Conservation (phyloP, 2,329 filamentous ascomycete genomes). For the Didymellaceae sp. region DNA sequence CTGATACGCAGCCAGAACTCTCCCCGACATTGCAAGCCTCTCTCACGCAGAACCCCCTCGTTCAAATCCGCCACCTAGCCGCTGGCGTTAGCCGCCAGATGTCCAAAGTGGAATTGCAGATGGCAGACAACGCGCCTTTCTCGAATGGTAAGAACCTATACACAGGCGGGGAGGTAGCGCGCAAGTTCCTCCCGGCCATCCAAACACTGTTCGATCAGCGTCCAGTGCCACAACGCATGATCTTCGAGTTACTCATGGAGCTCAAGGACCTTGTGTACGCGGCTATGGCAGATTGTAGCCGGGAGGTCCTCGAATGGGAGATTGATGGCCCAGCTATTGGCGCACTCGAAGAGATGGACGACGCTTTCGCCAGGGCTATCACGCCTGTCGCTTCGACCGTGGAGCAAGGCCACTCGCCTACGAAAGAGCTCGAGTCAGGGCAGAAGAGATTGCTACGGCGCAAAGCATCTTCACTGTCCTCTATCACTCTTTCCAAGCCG, state of each 20-base stretch:
- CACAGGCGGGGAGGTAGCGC: slow-evolving; percentile 42
- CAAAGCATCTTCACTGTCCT: slow-evolving; percentile 25
- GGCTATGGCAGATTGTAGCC: slow-evolving; percentile 35
- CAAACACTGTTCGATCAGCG: slow-evolving; percentile 40
- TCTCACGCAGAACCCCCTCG: slow-evolving; percentile 40
- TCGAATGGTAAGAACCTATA: slow-evolving; percentile 42
- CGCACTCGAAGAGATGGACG: slow-evolving; percentile 42
- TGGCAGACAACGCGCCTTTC: slow-evolving; percentile 45
- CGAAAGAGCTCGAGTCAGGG: slow-evolving; percentile 9
- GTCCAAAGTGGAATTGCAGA: slow-evolving; percentile 43
- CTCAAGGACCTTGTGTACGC: slow-evolving; percentile 41
- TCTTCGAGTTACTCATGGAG: slow-evolving; percentile 45
- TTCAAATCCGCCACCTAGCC: slow-evolving; percentile 44
- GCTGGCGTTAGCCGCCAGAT: slow-evolving; percentile 45
- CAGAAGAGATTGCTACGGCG: slow-evolving; percentile 25
- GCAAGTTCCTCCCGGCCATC: slow-evolving; percentile 42
- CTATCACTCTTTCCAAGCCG: slow-evolving; percentile 12
- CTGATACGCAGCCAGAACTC: slow-evolving; percentile 30
- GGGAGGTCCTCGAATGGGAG: slow-evolving; percentile 42
- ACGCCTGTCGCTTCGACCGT: slow-evolving; percentile 19
- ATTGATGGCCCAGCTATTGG: slow-evolving; percentile 28
- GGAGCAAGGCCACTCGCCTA: slow-evolving; percentile 1
- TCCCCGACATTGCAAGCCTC: slow-evolving; percentile 39
- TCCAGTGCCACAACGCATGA: slow-evolving; percentile 43
- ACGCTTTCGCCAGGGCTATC: slow-evolving; percentile 31